These are phyloP conservation scores for Astragalus glycyphyllos DNA, from an alignment of 306 rosid species.

Conservation along the genomic window DNA sequence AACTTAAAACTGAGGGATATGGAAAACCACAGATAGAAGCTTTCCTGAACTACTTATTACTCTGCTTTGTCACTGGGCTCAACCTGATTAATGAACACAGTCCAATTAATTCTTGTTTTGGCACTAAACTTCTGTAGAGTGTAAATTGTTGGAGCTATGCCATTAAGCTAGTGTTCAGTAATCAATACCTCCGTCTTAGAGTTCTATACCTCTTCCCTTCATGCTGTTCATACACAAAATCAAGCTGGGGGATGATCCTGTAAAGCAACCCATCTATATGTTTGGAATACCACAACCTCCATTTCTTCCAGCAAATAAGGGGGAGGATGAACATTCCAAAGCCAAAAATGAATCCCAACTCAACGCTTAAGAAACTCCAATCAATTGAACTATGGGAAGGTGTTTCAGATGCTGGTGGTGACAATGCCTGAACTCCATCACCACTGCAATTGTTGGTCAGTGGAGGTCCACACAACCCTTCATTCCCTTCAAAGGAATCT, in stretches of 20 bases:
- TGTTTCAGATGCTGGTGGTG: background rate
- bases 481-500: constrained; percentile 45
- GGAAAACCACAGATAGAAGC: no score
- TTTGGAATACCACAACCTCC: constrained; percentile 44
- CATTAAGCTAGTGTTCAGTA: background rate
- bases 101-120: background rate
- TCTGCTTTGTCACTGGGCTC: background rate
- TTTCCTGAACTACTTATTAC: background rate
- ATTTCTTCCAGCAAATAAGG: constrained; percentile 17
- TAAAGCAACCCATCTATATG: constrained; percentile 15
- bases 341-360: constrained; percentile 47
- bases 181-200: constrained; percentile 26
- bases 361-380: constrained; percentile 39
- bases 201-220: constrained; percentile 15
- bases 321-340: constrained; percentile 39
- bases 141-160: background rate
- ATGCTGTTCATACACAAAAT: constrained; percentile 8
- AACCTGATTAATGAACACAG: background rate
- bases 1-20: background rate
- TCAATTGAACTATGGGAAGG: constrained; percentile 15
- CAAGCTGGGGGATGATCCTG: constrained; percentile 20
- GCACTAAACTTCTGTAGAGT: background rate
- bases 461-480: constrained; percentile 47
- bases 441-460: background rate
- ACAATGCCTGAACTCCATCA: background rate